Percentiles rank a stretch among this genome's conserved stretches.
These are phyloP conservation scores for Scutellaria galericulata DNA, from an alignment of 257 asterid genomes.

Conservation along the genomic window DNA sequence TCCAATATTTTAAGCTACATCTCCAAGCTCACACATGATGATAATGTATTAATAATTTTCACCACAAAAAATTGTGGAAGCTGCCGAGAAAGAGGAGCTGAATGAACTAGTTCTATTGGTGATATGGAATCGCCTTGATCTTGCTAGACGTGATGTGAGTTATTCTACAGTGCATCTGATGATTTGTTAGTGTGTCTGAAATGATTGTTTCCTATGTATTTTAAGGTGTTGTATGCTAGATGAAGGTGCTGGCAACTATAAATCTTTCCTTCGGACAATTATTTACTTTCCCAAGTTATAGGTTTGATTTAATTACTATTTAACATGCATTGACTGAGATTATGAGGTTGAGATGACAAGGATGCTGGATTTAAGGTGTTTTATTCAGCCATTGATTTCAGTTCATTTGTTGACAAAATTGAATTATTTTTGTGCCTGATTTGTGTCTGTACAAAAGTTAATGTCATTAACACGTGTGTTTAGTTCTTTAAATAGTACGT, in stretches of 20 bases:
- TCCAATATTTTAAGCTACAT: slow-evolving; percentile 15
- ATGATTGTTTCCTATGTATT: slow-evolving; percentile 17
- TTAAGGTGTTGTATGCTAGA: not conserved
- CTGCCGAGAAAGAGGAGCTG: slow-evolving; percentile 95
- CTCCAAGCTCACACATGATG: not conserved
- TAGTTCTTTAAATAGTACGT: not conserved
- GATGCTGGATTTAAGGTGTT: not conserved
- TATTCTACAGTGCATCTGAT: slow-evolving; percentile 18
- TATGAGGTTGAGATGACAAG: slow-evolving; percentile 12
- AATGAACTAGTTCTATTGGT: slow-evolving; percentile 81
- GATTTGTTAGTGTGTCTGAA: too few relatives aligned
- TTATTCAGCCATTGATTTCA: not conserved
- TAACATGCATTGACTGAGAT: not conserved
- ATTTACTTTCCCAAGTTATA: not conserved
- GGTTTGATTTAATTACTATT: not conserved
- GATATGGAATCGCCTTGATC: slow-evolving; percentile 94
- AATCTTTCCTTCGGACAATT: not conserved
- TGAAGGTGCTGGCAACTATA: not conserved
- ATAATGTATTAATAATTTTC: too few relatives aligned
- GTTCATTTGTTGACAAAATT: slow-evolving; percentile 1
- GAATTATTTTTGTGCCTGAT: not conserved
- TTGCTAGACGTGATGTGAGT: slow-evolving; percentile 96
- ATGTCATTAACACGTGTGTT: not conserved
- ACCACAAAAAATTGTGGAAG: slow-evolving; percentile 92
- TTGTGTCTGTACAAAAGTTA: not conserved